Conservation (phyloP, 768 basidiomycete genomes). For the Macrocybe gigantea region DNA sequence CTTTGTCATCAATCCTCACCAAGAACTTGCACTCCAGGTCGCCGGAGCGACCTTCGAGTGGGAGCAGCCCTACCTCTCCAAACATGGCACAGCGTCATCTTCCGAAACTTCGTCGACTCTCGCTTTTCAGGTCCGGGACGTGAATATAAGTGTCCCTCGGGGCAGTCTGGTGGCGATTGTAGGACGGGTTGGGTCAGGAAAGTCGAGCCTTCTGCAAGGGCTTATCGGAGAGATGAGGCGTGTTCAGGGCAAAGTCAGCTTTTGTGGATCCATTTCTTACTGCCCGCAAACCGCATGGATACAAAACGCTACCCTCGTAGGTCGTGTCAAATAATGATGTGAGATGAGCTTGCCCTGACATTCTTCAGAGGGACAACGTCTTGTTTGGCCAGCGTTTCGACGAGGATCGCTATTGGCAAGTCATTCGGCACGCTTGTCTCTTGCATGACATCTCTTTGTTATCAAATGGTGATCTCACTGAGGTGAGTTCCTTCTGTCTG, state of each 20-base stretch:
- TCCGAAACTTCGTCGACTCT: constrained; percentile 5
- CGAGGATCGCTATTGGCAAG: constrained; percentile 60
- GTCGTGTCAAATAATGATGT: constrained; percentile 7
- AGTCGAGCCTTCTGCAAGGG: constrained; percentile 56
- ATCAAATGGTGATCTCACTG: constrained; percentile 67
- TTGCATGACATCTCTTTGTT: constrained; percentile 60
- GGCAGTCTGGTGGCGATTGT: constrained; percentile 59
- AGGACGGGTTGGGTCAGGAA: constrained; percentile 65
- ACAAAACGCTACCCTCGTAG: constrained; percentile 58
- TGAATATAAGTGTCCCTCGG: constrained; percentile 49
- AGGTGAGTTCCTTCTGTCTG: constrained; percentile 30
- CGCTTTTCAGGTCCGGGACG: constrained; percentile 46
- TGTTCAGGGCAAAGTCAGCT: constrained; percentile 42
- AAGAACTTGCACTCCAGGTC: constrained; percentile 44
- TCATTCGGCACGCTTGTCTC: constrained; percentile 52
- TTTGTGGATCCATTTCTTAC: constrained; percentile 64
- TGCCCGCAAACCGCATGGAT: constrained; percentile 77
- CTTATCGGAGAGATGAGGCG: constrained; percentile 69
- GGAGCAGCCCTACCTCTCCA: constrained; percentile 30
- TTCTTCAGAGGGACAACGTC: constrained; percentile 53
- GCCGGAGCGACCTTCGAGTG: constrained; percentile 59
- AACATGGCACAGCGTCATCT: constrained; percentile 10
- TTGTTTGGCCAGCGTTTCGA: constrained; percentile 62
- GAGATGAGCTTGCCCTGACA: background rate
- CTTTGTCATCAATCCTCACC: constrained; percentile 36